Conservation (phyloP, 352 stramenopile species). For the Globisporangium takayamanum region DNA sequence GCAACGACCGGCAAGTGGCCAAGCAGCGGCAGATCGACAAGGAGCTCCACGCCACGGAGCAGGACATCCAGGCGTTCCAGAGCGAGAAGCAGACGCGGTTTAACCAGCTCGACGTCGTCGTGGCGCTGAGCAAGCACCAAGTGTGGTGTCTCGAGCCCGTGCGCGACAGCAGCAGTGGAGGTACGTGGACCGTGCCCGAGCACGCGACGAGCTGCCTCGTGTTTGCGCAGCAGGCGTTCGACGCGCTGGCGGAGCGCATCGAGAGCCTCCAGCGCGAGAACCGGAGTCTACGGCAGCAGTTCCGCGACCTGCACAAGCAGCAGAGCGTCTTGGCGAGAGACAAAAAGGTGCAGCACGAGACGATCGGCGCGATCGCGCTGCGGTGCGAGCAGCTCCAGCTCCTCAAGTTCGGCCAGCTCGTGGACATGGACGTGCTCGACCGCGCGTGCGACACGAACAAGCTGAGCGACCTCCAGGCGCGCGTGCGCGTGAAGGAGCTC, state of each 20-base stretch:
- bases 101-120: conserved; percentile 83
- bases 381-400: conserved; percentile 77
- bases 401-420: conserved; percentile 75
- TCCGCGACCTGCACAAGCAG: conserved; percentile 86
- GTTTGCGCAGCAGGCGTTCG: conserved; percentile 59
- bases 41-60: conserved; percentile 80
- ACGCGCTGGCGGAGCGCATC: conserved; percentile 63
- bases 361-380: conserved; percentile 50
- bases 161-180: background rate
- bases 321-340: conserved; percentile 77
- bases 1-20: conserved; percentile 71
- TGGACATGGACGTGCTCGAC: conserved; percentile 88
- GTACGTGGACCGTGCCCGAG: conserved; percentile 42
- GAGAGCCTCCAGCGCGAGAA: conserved; percentile 80
- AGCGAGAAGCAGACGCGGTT: conserved; percentile 92
- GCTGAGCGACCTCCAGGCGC: conserved; percentile 60
- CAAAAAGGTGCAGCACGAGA: conserved; percentile 65
- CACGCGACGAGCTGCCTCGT: conserved; percentile 55
- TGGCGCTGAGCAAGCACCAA: conserved; percentile 71
- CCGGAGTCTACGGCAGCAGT: conserved; percentile 78
- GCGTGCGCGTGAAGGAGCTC: conserved; percentile 69
- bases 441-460: conserved; percentile 70
- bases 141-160: conserved; percentile 47
- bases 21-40: conserved; percentile 91
- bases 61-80: conserved; percentile 90